Percentiles rank a stretch among this genome's conserved stretches.
Evolutionary conservation across 2,329 filamentous ascomycete species (phyloP).

Genomic region (Corinectria fuckeliana): DNA sequence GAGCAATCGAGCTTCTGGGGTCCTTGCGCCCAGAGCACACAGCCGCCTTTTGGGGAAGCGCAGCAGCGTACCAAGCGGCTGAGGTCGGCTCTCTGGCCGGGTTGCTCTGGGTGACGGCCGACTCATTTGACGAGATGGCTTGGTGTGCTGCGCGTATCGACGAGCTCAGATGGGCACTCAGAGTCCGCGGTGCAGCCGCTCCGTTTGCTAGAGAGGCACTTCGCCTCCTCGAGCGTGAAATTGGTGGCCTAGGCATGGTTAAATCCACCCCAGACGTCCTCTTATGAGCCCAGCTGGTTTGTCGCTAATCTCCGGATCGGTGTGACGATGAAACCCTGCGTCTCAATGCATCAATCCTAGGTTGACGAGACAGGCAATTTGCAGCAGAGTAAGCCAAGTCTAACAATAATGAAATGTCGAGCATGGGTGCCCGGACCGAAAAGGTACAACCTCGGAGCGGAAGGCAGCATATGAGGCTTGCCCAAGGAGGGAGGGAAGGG

Average conservation of each 20-base stretch:
- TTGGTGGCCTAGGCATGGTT: conserved; percentile 39
- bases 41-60: conserved; percentile 54
- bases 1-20: conserved; percentile 49
- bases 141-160: conserved; percentile 49
- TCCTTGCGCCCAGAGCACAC: conserved; percentile 53
- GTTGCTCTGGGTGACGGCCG: conserved; percentile 49
- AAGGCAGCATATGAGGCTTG: neutral
- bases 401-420: no score
- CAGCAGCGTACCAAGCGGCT: conserved; percentile 51
- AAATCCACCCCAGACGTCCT: conserved; percentile 25
- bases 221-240: conserved; percentile 46
- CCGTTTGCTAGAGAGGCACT: conserved; percentile 49
- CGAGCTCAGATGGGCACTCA: conserved; percentile 51
- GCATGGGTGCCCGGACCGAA: no score
- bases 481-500: neutral
- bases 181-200: conserved; percentile 47
- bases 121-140: conserved; percentile 46
- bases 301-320: neutral
- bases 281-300: conserved; percentile 2
- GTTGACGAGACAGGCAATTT: no score
- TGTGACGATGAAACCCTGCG: neutral
- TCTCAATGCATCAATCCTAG: neutral
- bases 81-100: conserved; percentile 51
- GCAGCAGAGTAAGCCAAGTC: no score
- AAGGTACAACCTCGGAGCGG: neutral